These are phyloP conservation scores for Rhododendron vialii DNA, from an alignment of 148 eudicot genomes.

Conservation along the genomic window DNA sequence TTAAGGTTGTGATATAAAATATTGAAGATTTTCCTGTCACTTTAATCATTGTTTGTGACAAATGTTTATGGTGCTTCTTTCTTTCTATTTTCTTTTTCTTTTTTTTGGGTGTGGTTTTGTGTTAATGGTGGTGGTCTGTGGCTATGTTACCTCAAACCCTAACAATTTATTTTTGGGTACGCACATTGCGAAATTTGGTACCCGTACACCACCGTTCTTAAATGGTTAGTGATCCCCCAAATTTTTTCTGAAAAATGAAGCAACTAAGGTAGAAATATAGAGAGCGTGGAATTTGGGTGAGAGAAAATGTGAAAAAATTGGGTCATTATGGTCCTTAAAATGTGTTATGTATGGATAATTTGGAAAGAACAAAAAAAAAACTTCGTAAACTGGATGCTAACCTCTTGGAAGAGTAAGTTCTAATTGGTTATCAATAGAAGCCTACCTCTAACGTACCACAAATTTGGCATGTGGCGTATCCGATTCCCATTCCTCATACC, in stretches of 20 bases:
- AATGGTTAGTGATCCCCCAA: background rate
- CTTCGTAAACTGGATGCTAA: too few species aligned
- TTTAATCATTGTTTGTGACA: background rate
- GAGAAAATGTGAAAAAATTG: too few species aligned
- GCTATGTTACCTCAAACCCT: background rate
- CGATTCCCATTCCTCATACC: background rate
- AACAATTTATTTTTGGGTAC: background rate
- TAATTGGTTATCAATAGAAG: background rate
- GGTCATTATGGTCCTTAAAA: background rate
- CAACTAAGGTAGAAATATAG: background rate
- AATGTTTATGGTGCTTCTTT: background rate
- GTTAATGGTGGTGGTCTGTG: background rate
- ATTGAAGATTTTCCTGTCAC: constrained; percentile 1
- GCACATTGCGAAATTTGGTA: background rate
- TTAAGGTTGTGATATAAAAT: background rate
- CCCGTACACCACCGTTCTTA: background rate
- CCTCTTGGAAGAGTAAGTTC: too few species aligned
- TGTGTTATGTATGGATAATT: background rate
- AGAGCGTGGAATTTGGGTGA: background rate
- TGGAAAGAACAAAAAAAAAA: too few species aligned
- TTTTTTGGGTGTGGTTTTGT: background rate
- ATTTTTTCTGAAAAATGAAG: background rate
- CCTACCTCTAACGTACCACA: background rate
- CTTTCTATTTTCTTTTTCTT: background rate
- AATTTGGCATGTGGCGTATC: background rate